Conservation (phyloP, 164 flowering plant species). For the Santalum album region DNA sequence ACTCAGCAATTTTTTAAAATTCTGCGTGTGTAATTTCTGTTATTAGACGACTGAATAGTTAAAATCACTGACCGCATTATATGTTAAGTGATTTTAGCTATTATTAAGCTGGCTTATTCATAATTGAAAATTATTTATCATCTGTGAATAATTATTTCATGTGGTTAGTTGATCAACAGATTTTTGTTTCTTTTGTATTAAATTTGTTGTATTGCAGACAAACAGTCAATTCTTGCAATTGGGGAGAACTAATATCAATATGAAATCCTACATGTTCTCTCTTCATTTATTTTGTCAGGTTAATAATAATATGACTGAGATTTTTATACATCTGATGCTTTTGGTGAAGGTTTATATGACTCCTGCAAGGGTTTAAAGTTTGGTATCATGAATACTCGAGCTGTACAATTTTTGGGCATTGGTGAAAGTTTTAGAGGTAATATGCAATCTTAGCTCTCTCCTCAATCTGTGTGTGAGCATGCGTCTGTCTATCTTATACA, state of each 20-base stretch:
- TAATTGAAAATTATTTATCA: too few species aligned
- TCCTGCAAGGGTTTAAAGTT: constrained; percentile 99
- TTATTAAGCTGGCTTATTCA: too few species aligned
- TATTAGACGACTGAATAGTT: too few species aligned
- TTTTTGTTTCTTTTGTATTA: neutral
- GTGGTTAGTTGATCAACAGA: too few species aligned
- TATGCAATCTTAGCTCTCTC: neutral
- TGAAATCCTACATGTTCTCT: neutral
- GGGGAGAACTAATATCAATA: neutral
- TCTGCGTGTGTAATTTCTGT: too few species aligned
- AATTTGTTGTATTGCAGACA: neutral
- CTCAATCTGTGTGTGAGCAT: neutral
- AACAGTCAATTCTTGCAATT: neutral
- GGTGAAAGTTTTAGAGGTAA: constrained; percentile 83
- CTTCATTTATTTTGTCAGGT: constrained; percentile 42
- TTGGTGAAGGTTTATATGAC: constrained; percentile 78
- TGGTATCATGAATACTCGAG: constrained; percentile 88
- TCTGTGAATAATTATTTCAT: too few species aligned
- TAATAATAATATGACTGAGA: constrained; percentile 71
- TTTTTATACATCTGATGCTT: constrained; percentile 62
- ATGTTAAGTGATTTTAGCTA: too few species aligned
- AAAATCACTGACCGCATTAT: too few species aligned
- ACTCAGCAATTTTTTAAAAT: too few species aligned
- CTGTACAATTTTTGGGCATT: constrained; percentile 82
- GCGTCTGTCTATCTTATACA: too few species aligned